Conservation (phyloP, 2,329 filamentous ascomycete genomes). For the Alternaria angustiovoidea region DNA sequence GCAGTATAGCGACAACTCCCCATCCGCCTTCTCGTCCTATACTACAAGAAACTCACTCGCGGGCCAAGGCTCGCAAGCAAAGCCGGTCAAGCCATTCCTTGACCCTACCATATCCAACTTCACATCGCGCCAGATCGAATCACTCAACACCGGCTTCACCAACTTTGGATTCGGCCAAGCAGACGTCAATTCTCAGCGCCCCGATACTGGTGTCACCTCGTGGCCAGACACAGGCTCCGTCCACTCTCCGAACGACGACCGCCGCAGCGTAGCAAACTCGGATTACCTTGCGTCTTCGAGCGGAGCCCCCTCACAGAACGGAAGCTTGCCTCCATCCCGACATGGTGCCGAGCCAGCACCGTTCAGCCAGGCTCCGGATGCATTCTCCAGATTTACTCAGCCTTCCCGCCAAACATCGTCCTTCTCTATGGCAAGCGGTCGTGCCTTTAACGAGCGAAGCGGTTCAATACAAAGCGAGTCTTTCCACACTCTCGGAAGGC, state of each 20-base stretch:
- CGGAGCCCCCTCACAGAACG: constrained; percentile 61
- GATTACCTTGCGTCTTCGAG: constrained; percentile 57
- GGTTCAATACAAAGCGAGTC: constrained; percentile 51
- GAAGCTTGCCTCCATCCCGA: constrained; percentile 65
- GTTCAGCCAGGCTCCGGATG: constrained; percentile 42
- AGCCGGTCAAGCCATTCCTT: constrained; percentile 41
- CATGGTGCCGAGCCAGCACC: constrained; percentile 55
- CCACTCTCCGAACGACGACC: constrained; percentile 55
- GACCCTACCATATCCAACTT: constrained; percentile 46
- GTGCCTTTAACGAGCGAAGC: constrained; percentile 49
- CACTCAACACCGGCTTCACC: constrained; percentile 44
- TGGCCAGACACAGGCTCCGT: constrained; percentile 48
- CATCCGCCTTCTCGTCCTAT: constrained; percentile 40
- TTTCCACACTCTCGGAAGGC: constrained; percentile 44
- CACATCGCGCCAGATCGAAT: constrained; percentile 41
- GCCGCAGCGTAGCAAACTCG: constrained; percentile 50
- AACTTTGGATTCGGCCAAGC: constrained; percentile 43
- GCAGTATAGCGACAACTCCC: constrained; percentile 38
- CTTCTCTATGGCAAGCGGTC: constrained; percentile 58
- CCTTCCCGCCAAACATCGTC: constrained; percentile 58
- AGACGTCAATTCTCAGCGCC: constrained; percentile 39
- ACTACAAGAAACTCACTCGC: constrained; percentile 29
- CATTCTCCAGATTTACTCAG: constrained; percentile 38
- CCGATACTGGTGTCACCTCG: constrained; percentile 37
- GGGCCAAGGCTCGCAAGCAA: constrained; percentile 33